These are phyloP conservation scores for Trametes versicolor DNA, from an alignment of 1,284 basidiomycete species.

Conservation along the genomic window DNA sequence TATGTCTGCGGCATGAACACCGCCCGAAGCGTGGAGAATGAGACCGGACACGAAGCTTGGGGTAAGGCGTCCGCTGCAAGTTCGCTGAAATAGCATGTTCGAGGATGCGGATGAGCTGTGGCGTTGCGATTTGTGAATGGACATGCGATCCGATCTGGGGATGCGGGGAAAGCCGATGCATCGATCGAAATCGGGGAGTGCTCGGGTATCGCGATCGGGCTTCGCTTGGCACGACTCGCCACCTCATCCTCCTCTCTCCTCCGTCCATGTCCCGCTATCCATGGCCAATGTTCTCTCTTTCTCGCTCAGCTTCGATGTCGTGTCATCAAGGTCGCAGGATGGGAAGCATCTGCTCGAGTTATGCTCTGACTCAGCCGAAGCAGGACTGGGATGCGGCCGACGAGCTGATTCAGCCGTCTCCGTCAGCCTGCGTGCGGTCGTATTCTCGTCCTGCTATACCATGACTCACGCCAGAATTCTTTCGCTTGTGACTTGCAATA, in stretches of 20 bases:
- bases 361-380: neutral
- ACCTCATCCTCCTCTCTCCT: slow-evolving; percentile 22
- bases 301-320: neutral
- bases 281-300: neutral
- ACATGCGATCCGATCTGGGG: slow-evolving; percentile 29
- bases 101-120: slow-evolving; percentile 17
- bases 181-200: slow-evolving; percentile 27
- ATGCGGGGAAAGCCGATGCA: slow-evolving; percentile 31
- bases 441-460: neutral
- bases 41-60: neutral
- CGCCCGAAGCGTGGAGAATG: neutral
- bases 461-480: slow-evolving; percentile 12
- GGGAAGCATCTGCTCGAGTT: neutral
- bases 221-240: slow-evolving; percentile 20
- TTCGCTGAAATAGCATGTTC: neutral
- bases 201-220: slow-evolving; percentile 31
- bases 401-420: slow-evolving; percentile 18
- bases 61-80: neutral
- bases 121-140: slow-evolving; percentile 23
- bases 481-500: neutral
- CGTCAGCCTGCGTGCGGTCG: slow-evolving; percentile 7
- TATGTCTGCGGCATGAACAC: neutral
- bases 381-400: neutral
- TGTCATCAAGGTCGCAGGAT: neutral
- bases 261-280: neutral